These are phyloP conservation scores for Globisporangium emineosum DNA, from an alignment of 352 stramenopile species.

Conservation along the genomic window DNA sequence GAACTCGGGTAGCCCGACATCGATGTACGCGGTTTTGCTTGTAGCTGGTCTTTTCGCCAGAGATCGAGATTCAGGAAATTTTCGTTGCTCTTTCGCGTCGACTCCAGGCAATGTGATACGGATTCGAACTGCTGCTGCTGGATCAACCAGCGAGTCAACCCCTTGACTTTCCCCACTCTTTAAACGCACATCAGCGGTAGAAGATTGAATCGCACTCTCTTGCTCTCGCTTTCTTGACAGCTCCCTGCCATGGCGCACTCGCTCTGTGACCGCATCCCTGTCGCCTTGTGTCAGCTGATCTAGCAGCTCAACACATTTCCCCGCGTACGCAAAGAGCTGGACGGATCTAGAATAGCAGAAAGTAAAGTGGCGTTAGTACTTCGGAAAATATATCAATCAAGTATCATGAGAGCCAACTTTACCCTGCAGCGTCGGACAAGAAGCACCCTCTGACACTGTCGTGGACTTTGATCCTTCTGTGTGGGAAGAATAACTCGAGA, in stretches of 20 bases:
- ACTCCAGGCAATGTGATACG: slow-evolving; percentile 36
- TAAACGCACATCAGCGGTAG: not conserved
- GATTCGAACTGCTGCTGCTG: slow-evolving; percentile 29
- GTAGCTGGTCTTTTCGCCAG: not conserved
- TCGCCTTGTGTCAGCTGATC: slow-evolving; percentile 27
- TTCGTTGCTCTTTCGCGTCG: slow-evolving; percentile 12
- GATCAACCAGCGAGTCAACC: not conserved
- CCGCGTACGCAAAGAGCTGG: slow-evolving; percentile 30
- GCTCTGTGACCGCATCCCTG: slow-evolving; percentile 22
- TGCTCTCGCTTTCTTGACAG: slow-evolving; percentile 21
- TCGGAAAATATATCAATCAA: not conserved
- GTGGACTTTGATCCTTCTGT: slow-evolving; percentile 43
- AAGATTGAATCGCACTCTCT: not conserved
- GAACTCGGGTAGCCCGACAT: not conserved
- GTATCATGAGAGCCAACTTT: slow-evolving; percentile 7
- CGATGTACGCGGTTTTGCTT: not conserved
- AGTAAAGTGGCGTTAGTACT: slow-evolving; percentile 1
- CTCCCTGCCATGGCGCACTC: slow-evolving; percentile 23
- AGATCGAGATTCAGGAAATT: slow-evolving; percentile 2
- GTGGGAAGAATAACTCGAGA: slow-evolving; percentile 48
- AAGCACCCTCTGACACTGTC: slow-evolving; percentile 33
- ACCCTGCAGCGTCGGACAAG: slow-evolving; percentile 11
- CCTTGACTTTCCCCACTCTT: not conserved
- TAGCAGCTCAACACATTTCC: slow-evolving; percentile 29
- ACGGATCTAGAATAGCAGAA: slow-evolving; percentile 16